Conservation (phyloP, 495 filamentous ascomycete species). For the Penicillium chermesinum region DNA sequence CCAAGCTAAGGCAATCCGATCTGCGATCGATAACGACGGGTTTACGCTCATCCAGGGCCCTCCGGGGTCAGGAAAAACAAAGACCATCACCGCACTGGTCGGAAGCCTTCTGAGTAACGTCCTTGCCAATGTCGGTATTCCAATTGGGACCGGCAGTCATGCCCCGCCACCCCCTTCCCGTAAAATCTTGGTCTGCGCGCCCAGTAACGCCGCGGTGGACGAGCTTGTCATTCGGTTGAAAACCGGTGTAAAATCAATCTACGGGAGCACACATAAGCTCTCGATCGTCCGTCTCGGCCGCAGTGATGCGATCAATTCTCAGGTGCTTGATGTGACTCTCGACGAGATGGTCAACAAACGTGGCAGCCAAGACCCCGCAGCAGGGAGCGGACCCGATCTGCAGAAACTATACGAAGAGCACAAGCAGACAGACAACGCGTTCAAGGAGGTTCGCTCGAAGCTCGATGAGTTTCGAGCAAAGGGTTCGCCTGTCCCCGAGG, state of each 20-base stretch:
- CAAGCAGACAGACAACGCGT: conserved; percentile 63
- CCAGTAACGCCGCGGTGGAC: conserved; percentile 95
- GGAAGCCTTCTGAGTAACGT: conserved; percentile 70
- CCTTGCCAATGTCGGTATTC: conserved; percentile 39
- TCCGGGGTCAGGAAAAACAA: conserved; percentile 95
- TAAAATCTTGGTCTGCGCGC: conserved; percentile 91
- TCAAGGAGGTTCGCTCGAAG: conserved; percentile 59
- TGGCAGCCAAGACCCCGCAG: conserved; percentile 42
- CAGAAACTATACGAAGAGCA: conserved; percentile 80
- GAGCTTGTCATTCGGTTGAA: conserved; percentile 93
- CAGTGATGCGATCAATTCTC: conserved; percentile 86
- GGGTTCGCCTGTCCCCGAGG: conserved; percentile 54
- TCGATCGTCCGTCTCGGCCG: conserved; percentile 87
- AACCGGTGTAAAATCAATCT: conserved; percentile 72
- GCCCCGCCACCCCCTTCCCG: conserved; percentile 46
- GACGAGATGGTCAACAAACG: conserved; percentile 82
- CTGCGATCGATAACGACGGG: conserved; percentile 87
- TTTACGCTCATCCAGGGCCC: conserved; percentile 96
- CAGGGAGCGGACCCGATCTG: conserved; percentile 48
- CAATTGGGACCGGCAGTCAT: conserved; percentile 12
- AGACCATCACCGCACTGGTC: conserved; percentile 95
- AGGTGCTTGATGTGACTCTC: conserved; percentile 86
- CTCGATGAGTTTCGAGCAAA: conserved; percentile 66
- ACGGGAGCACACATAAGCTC: conserved; percentile 66
- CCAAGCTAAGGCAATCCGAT: conserved; percentile 88